These are phyloP conservation scores for Xylaria polymorpha DNA, from an alignment of 2,329 filamentous ascomycete genomes.

Conservation along the genomic window DNA sequence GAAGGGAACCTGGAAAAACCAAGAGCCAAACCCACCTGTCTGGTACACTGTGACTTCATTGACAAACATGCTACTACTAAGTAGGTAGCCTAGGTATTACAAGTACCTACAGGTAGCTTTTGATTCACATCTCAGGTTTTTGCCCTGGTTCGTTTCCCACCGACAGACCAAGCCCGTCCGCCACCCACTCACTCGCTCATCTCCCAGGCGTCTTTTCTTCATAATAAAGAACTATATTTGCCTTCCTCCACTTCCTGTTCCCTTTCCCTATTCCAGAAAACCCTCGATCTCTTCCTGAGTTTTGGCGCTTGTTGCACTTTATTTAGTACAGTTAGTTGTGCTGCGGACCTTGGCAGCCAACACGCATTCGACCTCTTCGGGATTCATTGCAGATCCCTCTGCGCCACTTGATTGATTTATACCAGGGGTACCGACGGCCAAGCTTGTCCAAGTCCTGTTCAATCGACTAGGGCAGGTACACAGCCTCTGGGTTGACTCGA, in stretches of 20 bases:
- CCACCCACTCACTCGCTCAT: slow-evolving; percentile 30
- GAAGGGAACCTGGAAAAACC: not conserved
- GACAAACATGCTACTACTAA: not conserved
- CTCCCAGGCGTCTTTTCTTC: slow-evolving; percentile 18
- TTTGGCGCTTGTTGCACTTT: slow-evolving; percentile 11
- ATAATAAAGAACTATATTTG: slow-evolving; percentile 23
- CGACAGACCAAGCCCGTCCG: slow-evolving; percentile 28
- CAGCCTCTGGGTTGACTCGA: slow-evolving; percentile 29
- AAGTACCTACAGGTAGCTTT: slow-evolving; percentile 5
- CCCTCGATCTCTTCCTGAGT: not conserved
- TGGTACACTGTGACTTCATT: slow-evolving; percentile 31
- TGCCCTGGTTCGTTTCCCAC: slow-evolving; percentile 34
- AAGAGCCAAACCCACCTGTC: slow-evolving; percentile 18
- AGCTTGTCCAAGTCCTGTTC: slow-evolving; percentile 42
- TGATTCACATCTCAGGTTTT: slow-evolving; percentile 29
- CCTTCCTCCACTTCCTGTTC: slow-evolving; percentile 13
- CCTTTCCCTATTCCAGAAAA: slow-evolving; percentile 1
- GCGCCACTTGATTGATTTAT: slow-evolving; percentile 41
- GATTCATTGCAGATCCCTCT: slow-evolving; percentile 35
- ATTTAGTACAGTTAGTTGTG: slow-evolving; percentile 9
- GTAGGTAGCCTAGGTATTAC: not conserved
- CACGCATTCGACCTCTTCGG: slow-evolving; percentile 27
- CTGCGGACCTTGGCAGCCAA: slow-evolving; percentile 21
- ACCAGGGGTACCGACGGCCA: slow-evolving; percentile 44
- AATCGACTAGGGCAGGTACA: slow-evolving; percentile 26